Evolutionary conservation across 768 basidiomycete species (phyloP).

Genomic region (Podaxis sp.): DNA sequence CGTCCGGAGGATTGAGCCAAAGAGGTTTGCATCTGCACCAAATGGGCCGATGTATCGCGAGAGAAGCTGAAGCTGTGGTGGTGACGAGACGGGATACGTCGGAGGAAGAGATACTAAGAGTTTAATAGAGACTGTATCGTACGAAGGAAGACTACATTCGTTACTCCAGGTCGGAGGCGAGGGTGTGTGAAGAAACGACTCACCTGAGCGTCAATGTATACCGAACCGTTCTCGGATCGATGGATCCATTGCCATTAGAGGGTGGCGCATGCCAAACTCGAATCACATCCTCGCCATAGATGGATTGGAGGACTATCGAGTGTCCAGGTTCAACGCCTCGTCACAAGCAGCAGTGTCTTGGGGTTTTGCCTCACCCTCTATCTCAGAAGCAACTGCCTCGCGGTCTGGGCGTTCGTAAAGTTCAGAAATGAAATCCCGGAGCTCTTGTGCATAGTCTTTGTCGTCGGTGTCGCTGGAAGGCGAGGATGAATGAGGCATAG

Average conservation of each 20-base stretch:
- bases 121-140: conserved; percentile 50
- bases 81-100: conserved; percentile 62
- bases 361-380: conserved; percentile 35
- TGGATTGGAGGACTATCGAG: conserved; percentile 68
- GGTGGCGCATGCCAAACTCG: conserved; percentile 50
- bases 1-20: conserved; percentile 75
- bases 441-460: conserved; percentile 26
- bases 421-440: conserved; percentile 32
- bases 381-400: conserved; percentile 44
- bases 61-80: conserved; percentile 82
- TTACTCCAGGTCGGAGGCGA: conserved; percentile 19
- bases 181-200: conserved; percentile 23
- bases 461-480: conserved; percentile 20
- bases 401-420: conserved; percentile 34
- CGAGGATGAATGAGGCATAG: conserved; percentile 25
- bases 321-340: not conserved
- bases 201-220: conserved; percentile 68
- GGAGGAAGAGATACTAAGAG: conserved; percentile 57
- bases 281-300: conserved; percentile 72
- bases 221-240: conserved; percentile 41
- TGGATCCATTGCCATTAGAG: conserved; percentile 20
- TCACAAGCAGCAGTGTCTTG: conserved; percentile 1
- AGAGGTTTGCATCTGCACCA: conserved; percentile 69
- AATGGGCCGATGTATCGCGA: conserved; percentile 83
- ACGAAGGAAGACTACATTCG: conserved; percentile 47